Evolutionary conservation across 2,329 filamentous ascomycete genomes (phyloP).

Genomic region (Alternaria incomplexa): DNA sequence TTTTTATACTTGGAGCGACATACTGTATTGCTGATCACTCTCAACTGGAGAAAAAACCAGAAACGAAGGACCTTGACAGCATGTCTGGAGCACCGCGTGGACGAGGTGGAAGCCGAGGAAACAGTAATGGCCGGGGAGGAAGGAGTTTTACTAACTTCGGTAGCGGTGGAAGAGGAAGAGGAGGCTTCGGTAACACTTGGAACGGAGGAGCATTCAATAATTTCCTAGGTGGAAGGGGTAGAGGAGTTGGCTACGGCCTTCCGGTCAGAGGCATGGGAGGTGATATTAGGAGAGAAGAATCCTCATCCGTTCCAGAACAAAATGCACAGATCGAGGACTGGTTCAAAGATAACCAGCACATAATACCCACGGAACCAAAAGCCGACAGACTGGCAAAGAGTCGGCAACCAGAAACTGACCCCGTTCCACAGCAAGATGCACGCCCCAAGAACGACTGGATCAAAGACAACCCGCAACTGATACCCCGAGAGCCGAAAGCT

Average conservation of each 20-base stretch:
- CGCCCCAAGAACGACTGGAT: no score
- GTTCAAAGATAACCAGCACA: no score
- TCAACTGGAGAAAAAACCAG: not conserved
- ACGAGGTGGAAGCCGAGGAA: not conserved
- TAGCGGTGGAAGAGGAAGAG: not conserved
- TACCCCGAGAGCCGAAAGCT: not conserved
- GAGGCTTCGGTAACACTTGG: not conserved
- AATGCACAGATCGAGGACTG: no score
- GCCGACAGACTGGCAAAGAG: no score
- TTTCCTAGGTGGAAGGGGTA: not conserved
- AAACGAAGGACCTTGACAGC: not conserved
- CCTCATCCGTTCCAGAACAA: not conserved
- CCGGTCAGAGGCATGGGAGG: not conserved
- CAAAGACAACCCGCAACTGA: accelerated
- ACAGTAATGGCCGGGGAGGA: accelerated
- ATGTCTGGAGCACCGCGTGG: not conserved
- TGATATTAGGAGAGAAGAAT: not conserved
- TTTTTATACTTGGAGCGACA: accelerated
- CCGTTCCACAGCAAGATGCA: no score
- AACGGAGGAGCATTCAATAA: not conserved
- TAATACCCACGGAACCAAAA: no score
- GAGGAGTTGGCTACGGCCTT: not conserved
- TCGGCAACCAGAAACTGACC: no score
- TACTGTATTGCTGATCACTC: not conserved
- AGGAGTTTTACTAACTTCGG: not conserved